Base-by-base conservation (phyloP, 1,139 yeast species). In the Pichia sp. region DNA sequence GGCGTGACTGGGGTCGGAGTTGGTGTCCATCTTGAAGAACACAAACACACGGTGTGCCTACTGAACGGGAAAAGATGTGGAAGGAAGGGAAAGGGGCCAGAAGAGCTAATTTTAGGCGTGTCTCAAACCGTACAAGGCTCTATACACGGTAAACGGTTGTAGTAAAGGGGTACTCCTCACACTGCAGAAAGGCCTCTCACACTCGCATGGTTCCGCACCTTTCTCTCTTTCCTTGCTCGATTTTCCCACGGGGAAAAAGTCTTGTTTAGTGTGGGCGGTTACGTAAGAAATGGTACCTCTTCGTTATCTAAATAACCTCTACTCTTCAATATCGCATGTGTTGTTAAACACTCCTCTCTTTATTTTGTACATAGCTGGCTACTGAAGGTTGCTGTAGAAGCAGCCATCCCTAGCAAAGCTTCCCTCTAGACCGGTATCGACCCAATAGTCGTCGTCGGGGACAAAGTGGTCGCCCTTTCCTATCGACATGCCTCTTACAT, bases 321-420 rank as follows among this genome's bases (percentile, higher is more conserved):
- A 20, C 24, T 3, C 3, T 20, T 3, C 24, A 20, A 20, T 3
- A 20, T 20, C 24, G 24, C 34, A 31, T 31, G 9, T 31, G 12
- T 4, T 31, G 34, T 31, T 31, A 31, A 2, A 31, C 2, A 3
- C 24, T 20, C 24, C 24, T 20, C 24, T 20, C 24, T 20, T 20
- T 20, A 20, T 20, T 20, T 20, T 20, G 24, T 20, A 20, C 24
- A 20, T 20, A 20, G 24, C 24, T 20, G 24, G 24, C 24, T 20
- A 48, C 27, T 20, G 24, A 5, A 47, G 8, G 9, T 34, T 10
- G 24, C 73, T 73, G 64, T 83, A 87, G 61, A 86, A 78, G 64
- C 93, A 85, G 1, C 93, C 92, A 68, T 87, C 95, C 48, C 70
- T 74, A 10, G 91, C 93, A 78, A 85, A 85, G 48, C 74, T 73